Conservation (phyloP, 2,329 filamentous ascomycete species). For the Cladosporium sp. region DNA sequence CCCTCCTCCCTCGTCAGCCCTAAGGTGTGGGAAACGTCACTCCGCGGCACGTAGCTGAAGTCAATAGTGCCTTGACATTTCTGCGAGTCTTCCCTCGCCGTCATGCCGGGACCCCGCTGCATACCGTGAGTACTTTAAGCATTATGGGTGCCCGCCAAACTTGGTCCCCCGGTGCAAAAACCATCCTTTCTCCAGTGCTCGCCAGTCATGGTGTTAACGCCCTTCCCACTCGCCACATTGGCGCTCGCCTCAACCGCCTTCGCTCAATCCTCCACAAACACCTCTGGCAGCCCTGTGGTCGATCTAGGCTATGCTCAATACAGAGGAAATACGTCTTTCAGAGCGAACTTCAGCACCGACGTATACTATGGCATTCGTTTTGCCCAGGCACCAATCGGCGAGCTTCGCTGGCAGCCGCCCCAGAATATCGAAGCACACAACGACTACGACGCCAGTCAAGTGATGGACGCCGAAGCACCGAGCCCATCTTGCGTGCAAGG, state of each 20-base stretch:
- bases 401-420: constrained; percentile 29
- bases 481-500: constrained; percentile 8
- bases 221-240: neutral
- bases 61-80: neutral
- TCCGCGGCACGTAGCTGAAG: neutral
- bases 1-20: neutral
- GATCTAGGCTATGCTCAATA: constrained; percentile 8
- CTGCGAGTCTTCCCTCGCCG: too few species aligned
- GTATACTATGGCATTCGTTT: constrained; percentile 21
- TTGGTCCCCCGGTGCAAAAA: too few species aligned
- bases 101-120: neutral
- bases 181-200: too few species aligned
- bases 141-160: too few species aligned
- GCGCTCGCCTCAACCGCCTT: neutral
- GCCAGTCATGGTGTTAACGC: neutral
- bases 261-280: constrained; percentile 1
- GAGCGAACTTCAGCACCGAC: constrained; percentile 5
- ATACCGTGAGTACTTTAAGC: too few species aligned
- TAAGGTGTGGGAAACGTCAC: neutral
- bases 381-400: constrained; percentile 25
- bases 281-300: constrained; percentile 1
- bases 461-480: constrained; percentile 21
- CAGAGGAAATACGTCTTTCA: constrained; percentile 2
- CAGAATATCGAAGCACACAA: constrained; percentile 22
- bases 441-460: constrained; percentile 14